Base-by-base conservation (phyloP, 345 rosid genomes). In the Syzygium oleosum region DNA sequence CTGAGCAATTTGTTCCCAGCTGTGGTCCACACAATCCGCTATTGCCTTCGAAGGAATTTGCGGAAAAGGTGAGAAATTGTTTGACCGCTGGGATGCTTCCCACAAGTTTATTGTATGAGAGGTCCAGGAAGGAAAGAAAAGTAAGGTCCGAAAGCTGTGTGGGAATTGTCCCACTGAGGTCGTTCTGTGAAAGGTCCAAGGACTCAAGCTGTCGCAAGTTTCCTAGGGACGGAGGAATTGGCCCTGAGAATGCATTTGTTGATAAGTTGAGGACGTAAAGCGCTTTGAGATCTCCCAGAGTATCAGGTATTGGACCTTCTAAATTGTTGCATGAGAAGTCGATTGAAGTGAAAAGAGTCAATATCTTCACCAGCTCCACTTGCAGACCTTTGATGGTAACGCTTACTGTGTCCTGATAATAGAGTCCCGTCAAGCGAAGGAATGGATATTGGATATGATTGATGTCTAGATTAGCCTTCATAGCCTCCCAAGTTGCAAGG, bases 321-420 rank as follows among this genome's bases (percentile, higher is more conserved):
- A 84, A 6, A 22, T 38, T 51, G 88, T 87, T 87, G 53, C 55
- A 9, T 43, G 88, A 87, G 79, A 87, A 14, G 46, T 87, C 88
- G 0, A 87, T 87, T 22, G 86, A 84, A 43, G 88, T 87, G 83
- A 87, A 87, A 51, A 87, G 0, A 7, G 73, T 87, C 46, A 87
- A 73, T 41, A 87, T 87, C 86, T 87, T 87, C 25, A 61, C 83
- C 52, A 93, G 68, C 88, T 92, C 90, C 89, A 94, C 7, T 38
- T 88, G 41, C 29, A 89, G 84, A 34, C 95, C 95, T 88, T 93
- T 95, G 89, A 51, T 4, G 38, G 92, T 94, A 12, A 95, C 91
- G 3, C 91, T 90, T 55, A 93, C 55, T 3, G 88, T 38, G 77
- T 87, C 88, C 86, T 87, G 86, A 51, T 87, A 87, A 5, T 87